Evolutionary conservation across 441 rosid genomes (phyloP).

Genomic region (Gossypium gossypioides): DNA sequence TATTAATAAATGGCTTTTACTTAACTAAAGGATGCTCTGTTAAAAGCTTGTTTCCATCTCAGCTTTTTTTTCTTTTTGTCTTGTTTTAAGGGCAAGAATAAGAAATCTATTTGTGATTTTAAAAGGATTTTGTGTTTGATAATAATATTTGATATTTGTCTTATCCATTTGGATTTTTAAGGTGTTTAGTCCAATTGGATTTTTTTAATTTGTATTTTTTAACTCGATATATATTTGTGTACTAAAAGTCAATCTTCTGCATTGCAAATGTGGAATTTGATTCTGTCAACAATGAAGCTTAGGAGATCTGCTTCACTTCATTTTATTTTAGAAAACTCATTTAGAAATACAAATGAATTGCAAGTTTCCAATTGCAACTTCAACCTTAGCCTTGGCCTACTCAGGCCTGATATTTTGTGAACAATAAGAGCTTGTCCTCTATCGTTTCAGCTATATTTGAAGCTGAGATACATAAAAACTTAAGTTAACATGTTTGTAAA

Average conservation of each 20-base stretch:
- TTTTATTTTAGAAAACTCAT: conserved; percentile 2
- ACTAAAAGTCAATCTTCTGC: not conserved
- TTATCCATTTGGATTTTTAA: not conserved
- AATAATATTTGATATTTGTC: not conserved
- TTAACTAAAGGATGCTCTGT: too few relatives aligned
- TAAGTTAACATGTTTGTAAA: not conserved
- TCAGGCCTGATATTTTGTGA: not conserved
- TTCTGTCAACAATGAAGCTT: not conserved
- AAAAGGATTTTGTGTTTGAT: not conserved
- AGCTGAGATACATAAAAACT: not conserved
- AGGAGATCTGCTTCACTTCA: not conserved
- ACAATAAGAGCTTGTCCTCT: not conserved
- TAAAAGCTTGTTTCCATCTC: not conserved
- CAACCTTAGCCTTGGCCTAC: not conserved
- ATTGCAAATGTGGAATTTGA: not conserved
- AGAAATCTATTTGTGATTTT: not conserved
- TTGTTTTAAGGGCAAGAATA: not conserved
- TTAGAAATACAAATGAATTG: not conserved
- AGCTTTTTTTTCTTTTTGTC: not conserved
- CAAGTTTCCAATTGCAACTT: not conserved
- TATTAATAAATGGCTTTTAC: not conserved
- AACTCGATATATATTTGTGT: not conserved
- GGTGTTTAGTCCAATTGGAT: not conserved
- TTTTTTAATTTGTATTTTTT: not conserved
- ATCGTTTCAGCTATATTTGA: not conserved